Evolutionary conservation across 2,329 filamentous ascomycete genomes (phyloP).

Genomic region (Clonostachys chloroleuca): DNA sequence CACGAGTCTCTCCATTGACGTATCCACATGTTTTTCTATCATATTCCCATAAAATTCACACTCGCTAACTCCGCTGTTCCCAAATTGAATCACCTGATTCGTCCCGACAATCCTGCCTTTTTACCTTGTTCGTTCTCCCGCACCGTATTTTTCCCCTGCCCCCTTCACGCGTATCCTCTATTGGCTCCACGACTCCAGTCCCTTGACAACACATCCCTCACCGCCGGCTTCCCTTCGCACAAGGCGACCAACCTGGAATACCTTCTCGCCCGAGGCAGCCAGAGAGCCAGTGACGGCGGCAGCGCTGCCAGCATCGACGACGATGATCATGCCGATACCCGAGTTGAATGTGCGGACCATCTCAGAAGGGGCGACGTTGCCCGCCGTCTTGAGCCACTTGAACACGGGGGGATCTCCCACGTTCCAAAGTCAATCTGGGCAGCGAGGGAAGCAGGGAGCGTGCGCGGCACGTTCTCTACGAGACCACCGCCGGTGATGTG

Average conservation of each 20-base stretch:
- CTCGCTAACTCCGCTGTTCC: no score
- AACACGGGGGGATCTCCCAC: slow-evolving; percentile 81
- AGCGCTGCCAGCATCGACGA: slow-evolving; percentile 64
- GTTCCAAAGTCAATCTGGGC: slow-evolving; percentile 74
- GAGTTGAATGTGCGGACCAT: slow-evolving; percentile 95
- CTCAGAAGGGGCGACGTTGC: slow-evolving; percentile 70
- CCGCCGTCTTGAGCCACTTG: slow-evolving; percentile 73
- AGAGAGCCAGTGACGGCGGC: slow-evolving; percentile 57
- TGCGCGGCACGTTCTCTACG: slow-evolving; percentile 89
- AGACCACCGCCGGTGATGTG: slow-evolving; percentile 97
- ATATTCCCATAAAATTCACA: no score
- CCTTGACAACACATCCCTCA: slow-evolving; percentile 24
- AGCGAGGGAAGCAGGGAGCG: slow-evolving; percentile 74
- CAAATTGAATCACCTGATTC: no score
- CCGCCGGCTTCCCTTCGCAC: slow-evolving; percentile 43
- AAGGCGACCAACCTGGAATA: slow-evolving; percentile 72
- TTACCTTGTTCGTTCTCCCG: no score
- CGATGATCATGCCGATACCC: slow-evolving; percentile 89
- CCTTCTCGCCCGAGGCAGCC: slow-evolving; percentile 66
- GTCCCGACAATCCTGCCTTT: no score
- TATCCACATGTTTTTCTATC: no score
- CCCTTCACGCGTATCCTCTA: no score
- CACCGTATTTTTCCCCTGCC: no score
- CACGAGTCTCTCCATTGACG: no score
- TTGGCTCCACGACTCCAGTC: slow-evolving; percentile 22